Evolutionary conservation across 2,329 filamentous ascomycete genomes (phyloP).

Genomic region (Orbilia quercus): DNA sequence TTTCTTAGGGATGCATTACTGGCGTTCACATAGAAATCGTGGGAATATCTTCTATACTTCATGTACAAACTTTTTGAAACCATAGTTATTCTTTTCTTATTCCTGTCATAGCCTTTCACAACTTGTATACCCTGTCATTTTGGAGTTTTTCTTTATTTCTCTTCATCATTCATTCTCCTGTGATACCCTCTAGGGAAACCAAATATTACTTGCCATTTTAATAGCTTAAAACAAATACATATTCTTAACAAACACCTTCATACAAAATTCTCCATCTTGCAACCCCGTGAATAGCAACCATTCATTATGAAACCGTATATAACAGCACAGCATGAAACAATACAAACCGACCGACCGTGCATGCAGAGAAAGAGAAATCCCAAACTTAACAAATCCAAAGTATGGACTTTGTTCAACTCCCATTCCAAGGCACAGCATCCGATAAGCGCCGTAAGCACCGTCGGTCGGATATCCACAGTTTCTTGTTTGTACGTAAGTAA

Average conservation of each 20-base stretch:
- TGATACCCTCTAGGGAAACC: constrained; percentile 55
- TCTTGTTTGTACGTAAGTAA: too few species aligned
- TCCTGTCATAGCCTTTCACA: constrained; percentile 40
- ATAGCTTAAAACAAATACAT: constrained; percentile 27
- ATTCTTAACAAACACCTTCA: constrained; percentile 38
- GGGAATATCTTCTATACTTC: constrained; percentile 27
- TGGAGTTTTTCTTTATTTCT: constrained; percentile 37
- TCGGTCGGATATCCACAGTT: too few species aligned
- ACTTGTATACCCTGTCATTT: constrained; percentile 56
- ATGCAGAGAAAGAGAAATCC: too few species aligned
- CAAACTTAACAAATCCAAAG: too few species aligned
- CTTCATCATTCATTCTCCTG: constrained; percentile 36
- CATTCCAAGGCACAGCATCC: too few species aligned
- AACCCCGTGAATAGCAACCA: not conserved
- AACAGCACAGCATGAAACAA: too few species aligned
- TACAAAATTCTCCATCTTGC: constrained; percentile 2
- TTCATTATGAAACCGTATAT: too few species aligned
- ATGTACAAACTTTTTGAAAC: constrained; percentile 43
- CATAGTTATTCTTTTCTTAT: constrained; percentile 15
- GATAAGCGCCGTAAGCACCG: too few species aligned
- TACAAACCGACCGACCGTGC: too few species aligned
- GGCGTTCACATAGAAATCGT: constrained; percentile 54
- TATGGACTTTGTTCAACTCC: too few species aligned
- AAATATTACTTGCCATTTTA: constrained; percentile 25
- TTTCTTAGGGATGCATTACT: constrained; percentile 51